A percentile compares a stretch with the other conserved stretches of the same genome.
Conservation (phyloP, 2,329 filamentous ascomycete genomes). For the Aureobasidium uvarum region DNA sequence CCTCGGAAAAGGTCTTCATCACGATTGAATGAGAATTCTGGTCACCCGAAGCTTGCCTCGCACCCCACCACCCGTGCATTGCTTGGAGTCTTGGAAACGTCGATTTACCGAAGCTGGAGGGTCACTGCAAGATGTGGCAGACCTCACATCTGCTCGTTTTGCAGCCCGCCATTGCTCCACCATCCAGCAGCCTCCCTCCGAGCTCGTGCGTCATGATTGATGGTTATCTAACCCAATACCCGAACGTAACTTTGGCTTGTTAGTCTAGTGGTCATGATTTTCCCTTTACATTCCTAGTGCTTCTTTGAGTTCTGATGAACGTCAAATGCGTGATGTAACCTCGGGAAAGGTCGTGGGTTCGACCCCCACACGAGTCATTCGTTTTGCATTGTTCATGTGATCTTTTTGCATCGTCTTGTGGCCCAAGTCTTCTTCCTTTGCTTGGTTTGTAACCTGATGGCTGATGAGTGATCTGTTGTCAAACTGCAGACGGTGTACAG, state of each 20-base stretch:
- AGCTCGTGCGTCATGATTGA: background rate
- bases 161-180: background rate
- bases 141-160: background rate
- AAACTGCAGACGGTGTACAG: no score
- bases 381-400: background rate
- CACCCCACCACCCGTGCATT: background rate
- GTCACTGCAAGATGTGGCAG: background rate
- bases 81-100: background rate
- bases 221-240: background rate
- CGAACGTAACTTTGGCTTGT: background rate
- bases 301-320: background rate
- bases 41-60: background rate
- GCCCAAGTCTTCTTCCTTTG: background rate
- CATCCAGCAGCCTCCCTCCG: background rate
- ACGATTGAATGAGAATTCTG: background rate
- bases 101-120: background rate
- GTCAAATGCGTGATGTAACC: background rate
- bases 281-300: background rate
- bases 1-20: background rate
- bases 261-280: conserved; percentile 7
- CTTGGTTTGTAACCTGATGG: background rate
- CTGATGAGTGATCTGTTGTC: no score
- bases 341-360: conserved; percentile 19
- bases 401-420: background rate
- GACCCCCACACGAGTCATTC: conserved; percentile 2